Evolutionary conservation across 2,329 filamentous ascomycete species (phyloP).

Genomic region (Colletotrichum sojae): DNA sequence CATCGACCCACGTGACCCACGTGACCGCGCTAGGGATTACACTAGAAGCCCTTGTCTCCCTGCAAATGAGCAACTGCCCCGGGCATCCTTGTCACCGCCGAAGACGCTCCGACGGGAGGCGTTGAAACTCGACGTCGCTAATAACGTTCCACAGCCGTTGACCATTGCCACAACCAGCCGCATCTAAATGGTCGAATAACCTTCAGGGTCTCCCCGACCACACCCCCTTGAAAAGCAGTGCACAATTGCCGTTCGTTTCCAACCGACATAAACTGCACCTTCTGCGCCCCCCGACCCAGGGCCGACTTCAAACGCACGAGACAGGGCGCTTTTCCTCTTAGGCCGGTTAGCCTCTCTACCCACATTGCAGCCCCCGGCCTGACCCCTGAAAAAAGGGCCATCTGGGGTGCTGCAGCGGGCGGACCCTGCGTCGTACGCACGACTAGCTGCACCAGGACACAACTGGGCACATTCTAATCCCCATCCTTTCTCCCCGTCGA

Average conservation of each 20-base stretch:
- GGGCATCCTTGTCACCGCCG: constrained; percentile 13
- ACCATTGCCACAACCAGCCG: not conserved
- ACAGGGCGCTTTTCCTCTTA: constrained; percentile 1
- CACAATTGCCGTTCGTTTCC: constrained; percentile 17
- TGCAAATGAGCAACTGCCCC: constrained; percentile 29
- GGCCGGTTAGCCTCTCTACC: constrained; percentile 15
- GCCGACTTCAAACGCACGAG: not conserved
- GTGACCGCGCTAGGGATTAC: constrained; percentile 23
- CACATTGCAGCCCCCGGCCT: constrained; percentile 6
- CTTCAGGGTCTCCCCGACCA: constrained; percentile 4
- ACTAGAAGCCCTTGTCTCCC: constrained; percentile 11
- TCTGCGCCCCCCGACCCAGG: not conserved
- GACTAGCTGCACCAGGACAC: constrained; percentile 23
- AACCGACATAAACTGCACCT: not conserved
- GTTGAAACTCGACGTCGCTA: constrained; percentile 26
- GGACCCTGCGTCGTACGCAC: constrained; percentile 18
- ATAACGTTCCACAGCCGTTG: constrained; percentile 7
- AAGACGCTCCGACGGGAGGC: constrained; percentile 19
- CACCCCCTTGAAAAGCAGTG: not conserved
- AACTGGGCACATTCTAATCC: constrained; percentile 8
- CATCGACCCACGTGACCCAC: constrained; percentile 39
- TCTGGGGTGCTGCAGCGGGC: constrained; percentile 21
- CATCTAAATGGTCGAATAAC: not conserved
- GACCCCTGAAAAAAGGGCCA: constrained; percentile 19
- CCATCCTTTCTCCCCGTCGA: not conserved